Conservation (phyloP, 2,329 filamentous ascomycete genomes). For the Aspergillus sp. region DNA sequence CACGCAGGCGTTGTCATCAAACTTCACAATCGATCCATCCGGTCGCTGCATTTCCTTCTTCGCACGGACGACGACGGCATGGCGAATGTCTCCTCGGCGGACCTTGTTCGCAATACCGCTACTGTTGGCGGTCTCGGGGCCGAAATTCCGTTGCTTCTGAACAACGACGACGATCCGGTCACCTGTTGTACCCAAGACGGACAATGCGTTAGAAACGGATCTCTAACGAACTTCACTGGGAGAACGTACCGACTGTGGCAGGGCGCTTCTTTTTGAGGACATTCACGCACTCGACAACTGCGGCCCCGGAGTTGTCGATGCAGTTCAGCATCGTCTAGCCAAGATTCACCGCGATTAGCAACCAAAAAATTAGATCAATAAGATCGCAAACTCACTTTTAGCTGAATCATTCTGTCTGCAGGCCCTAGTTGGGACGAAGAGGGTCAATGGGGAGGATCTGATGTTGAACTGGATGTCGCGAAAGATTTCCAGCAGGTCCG, state of each 20-base stretch:
- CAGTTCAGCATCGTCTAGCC: slow-evolving; percentile 90
- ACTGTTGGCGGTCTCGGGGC: slow-evolving; percentile 68
- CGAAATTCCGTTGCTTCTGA: slow-evolving; percentile 85
- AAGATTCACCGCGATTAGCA: background rate
- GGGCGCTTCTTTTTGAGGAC: slow-evolving; percentile 83
- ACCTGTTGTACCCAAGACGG: slow-evolving; percentile 52
- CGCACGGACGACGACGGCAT: slow-evolving; percentile 92
- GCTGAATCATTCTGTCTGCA: slow-evolving; percentile 76
- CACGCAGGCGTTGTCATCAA: slow-evolving; percentile 98
- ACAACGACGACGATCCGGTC: slow-evolving; percentile 97
- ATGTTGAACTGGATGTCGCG: slow-evolving; percentile 5
- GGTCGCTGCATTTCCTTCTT: slow-evolving; percentile 80
- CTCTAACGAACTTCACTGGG: too few species aligned
- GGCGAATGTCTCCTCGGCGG: slow-evolving; percentile 90
- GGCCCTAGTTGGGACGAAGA: slow-evolving; percentile 20
- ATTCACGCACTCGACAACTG: slow-evolving; percentile 93
- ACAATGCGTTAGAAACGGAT: too few species aligned
- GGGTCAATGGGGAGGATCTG: background rate
- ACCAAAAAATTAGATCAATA: background rate
- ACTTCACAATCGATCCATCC: slow-evolving; percentile 86
- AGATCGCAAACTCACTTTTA: slow-evolving; percentile 60
- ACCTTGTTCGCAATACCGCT: slow-evolving; percentile 87
- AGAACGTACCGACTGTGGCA: slow-evolving; percentile 76
- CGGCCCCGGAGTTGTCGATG: slow-evolving; percentile 99
- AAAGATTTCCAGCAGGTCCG: slow-evolving; percentile 20